Conservation (phyloP, 169 alveolate genomes). For the Pseudocohnilembus persalinus region DNA sequence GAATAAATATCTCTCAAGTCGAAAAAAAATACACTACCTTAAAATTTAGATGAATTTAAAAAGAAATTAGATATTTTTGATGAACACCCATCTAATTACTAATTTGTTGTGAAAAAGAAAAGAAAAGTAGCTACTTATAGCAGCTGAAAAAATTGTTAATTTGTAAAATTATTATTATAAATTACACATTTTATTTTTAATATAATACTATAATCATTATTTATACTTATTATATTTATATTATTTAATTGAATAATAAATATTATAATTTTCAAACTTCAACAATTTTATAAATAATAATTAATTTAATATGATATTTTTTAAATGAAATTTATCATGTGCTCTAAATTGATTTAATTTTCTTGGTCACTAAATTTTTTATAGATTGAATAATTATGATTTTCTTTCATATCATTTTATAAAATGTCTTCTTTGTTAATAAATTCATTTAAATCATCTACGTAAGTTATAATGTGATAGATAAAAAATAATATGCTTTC, state of each 20-base stretch:
- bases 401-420: no score
- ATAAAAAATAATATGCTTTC: no score
- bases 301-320: no score
- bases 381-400: neutral
- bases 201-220: no score
- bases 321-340: neutral
- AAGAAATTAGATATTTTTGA: neutral
- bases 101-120: no score
- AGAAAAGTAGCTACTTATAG: neutral
- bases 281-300: no score
- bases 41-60: neutral
- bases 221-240: no score
- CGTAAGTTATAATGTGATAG: no score
- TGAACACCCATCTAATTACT: neutral
- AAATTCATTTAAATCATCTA: no score
- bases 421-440: neutral
- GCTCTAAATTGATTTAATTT: neutral
- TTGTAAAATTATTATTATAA: no score
- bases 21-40: neutral
- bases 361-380: neutral
- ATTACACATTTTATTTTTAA: neutral
- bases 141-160: neutral
- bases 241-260: no score
- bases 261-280: neutral
- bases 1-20: neutral